These are phyloP conservation scores for Beauveria scarabaeidicola DNA, from an alignment of 2,329 filamentous ascomycete genomes.

Conservation along the genomic window DNA sequence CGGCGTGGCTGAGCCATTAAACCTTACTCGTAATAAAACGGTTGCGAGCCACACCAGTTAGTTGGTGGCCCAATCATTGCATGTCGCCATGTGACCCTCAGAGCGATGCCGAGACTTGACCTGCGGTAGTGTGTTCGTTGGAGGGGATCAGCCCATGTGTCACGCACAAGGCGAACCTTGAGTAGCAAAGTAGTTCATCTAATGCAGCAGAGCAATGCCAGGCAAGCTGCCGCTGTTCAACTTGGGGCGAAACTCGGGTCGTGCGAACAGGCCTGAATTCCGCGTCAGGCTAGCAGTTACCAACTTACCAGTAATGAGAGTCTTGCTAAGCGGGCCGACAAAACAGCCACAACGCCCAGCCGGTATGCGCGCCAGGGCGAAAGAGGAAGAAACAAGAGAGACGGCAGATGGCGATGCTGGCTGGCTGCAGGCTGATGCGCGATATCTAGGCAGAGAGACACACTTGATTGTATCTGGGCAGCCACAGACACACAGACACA, in stretches of 20 bases:
- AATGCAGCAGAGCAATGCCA: not conserved
- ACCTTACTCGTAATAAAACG: conserved; percentile 6
- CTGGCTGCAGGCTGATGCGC: not conserved
- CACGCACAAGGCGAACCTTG: not conserved
- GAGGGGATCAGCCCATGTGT: not conserved
- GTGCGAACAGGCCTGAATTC: not conserved
- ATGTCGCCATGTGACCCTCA: not conserved
- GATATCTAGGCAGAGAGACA: not conserved
- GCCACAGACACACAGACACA: too few relatives aligned
- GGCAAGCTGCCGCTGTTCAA: not conserved
- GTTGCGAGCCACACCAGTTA: not conserved
- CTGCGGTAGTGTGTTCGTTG: not conserved
- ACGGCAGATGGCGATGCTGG: not conserved
- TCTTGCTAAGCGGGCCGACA: not conserved
- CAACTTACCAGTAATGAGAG: too few relatives aligned
- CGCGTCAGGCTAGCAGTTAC: not conserved
- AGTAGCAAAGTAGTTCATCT: not conserved
- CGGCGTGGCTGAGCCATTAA: conserved; percentile 4
- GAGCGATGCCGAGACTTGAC: not conserved
- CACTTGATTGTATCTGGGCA: too few relatives aligned
- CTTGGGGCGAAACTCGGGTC: not conserved
- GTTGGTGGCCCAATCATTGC: not conserved
- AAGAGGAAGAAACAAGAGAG: conserved; percentile 5
- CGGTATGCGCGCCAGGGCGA: not conserved
- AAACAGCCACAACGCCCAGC: not conserved